phyloP scores from a whole-genome alignment of 2,329 filamentous ascomycete species.

The Neofusicoccum sp. region DNA sequence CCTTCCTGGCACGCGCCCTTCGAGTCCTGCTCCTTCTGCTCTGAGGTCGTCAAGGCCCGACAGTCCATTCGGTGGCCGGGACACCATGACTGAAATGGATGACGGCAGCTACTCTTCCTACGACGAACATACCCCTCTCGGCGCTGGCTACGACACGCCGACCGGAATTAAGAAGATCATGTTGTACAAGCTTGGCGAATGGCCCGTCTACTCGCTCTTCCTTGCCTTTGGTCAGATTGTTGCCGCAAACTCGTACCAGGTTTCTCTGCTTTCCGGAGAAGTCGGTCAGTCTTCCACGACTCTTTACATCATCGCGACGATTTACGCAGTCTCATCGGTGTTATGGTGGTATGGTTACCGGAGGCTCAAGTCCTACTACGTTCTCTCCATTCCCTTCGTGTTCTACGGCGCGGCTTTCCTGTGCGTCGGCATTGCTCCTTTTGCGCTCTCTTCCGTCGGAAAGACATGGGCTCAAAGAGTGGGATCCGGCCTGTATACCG shows the following conservation, averaged over 20 bases:
- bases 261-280: constrained; percentile 64
- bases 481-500: constrained; percentile 61
- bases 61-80: constrained; percentile 5
- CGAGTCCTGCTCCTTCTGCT: neutral
- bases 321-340: constrained; percentile 57
- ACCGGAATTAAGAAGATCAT: constrained; percentile 23
- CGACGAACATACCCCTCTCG: neutral
- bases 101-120: constrained; percentile 12
- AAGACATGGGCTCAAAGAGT: constrained; percentile 46
- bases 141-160: constrained; percentile 7
- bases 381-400: constrained; percentile 60
- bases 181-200: constrained; percentile 27
- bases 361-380: constrained; percentile 54
- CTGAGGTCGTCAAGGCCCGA: neutral
- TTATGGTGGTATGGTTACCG: constrained; percentile 35
- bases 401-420: constrained; percentile 64
- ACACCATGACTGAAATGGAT: constrained; percentile 4
- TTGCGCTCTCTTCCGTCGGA: constrained; percentile 28
- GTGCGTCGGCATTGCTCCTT: constrained; percentile 41
- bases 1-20: neutral
- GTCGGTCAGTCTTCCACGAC: constrained; percentile 53
- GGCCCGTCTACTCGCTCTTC: constrained; percentile 28
- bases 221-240: constrained; percentile 23
- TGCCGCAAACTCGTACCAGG: constrained; percentile 45
- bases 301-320: constrained; percentile 59